Conservation (phyloP, 371 early-diverging fungal species). For the Choanephora cucurbitarum region DNA sequence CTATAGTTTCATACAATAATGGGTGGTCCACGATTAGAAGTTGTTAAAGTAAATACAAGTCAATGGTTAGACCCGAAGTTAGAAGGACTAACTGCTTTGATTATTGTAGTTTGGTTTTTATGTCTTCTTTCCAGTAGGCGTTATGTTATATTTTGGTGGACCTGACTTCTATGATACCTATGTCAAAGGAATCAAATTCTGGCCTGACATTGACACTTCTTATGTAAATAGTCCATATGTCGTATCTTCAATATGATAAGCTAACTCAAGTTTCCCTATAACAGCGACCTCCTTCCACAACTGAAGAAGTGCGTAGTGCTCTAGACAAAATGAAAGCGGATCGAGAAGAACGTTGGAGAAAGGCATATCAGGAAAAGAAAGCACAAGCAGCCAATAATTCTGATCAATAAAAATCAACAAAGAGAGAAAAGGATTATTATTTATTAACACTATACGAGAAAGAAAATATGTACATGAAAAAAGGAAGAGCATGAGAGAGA, state of each 20-base stretch:
- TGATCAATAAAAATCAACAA: background rate
- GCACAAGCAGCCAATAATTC: conserved; percentile 7
- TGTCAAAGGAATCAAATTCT: conserved; percentile 54
- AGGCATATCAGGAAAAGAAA: conserved; percentile 30
- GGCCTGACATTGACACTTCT: conserved; percentile 52
- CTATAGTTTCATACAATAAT: conserved; percentile 19
- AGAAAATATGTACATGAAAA: background rate
- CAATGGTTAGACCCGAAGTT: too few species aligned
- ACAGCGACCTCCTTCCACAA: conserved; percentile 53
- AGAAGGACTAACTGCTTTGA: background rate
- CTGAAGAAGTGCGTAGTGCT: conserved; percentile 41
- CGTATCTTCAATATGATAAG: background rate
- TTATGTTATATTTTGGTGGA: conserved; percentile 59
- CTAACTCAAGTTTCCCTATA: background rate
- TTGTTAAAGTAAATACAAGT: conserved; percentile 40
- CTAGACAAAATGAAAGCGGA: conserved; percentile 44
- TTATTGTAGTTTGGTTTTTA: conserved; percentile 52
- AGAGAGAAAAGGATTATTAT: background rate
- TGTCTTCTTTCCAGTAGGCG: conserved; percentile 55
- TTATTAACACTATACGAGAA: background rate
- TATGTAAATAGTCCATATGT: conserved; percentile 26
- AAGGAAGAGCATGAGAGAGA: background rate
- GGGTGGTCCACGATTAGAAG: conserved; percentile 56
- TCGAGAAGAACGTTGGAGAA: conserved; percentile 53
- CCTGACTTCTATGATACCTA: conserved; percentile 53